A percentile compares a stretch with the other conserved stretches of the same genome.
These are phyloP conservation scores for Microbotryum scabiosae DNA, from an alignment of 1,284 basidiomycete genomes.

Conservation along the genomic window DNA sequence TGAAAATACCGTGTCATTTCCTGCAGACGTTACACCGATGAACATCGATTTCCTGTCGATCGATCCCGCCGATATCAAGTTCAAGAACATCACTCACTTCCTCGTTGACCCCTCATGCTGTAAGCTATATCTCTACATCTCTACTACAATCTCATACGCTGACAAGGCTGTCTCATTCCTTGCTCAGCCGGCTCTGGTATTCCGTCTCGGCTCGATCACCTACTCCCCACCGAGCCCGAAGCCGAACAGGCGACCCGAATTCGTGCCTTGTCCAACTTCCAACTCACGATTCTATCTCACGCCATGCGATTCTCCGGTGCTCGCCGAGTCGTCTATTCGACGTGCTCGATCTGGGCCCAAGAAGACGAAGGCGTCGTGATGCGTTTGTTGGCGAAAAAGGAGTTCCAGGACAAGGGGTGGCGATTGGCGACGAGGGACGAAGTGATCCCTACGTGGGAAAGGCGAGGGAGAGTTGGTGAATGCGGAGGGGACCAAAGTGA, in stretches of 20 bases:
- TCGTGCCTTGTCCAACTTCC: slow-evolving; percentile 73
- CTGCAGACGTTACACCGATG: slow-evolving; percentile 54
- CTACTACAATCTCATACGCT: background rate
- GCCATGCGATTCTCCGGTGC: slow-evolving; percentile 75
- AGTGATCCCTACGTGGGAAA: slow-evolving; percentile 67
- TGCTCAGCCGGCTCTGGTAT: slow-evolving; percentile 36
- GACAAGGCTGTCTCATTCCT: background rate
- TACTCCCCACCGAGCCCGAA: slow-evolving; percentile 36
- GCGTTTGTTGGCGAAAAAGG: slow-evolving; percentile 58
- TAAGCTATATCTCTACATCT: slow-evolving; percentile 8
- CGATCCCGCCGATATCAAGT: slow-evolving; percentile 57
- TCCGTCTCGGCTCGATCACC: slow-evolving; percentile 35
- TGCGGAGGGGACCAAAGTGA: slow-evolving; percentile 36
- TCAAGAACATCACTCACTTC: slow-evolving; percentile 65
- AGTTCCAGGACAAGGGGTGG: slow-evolving; percentile 56
- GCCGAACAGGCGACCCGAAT: slow-evolving; percentile 54
- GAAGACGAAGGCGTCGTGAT: slow-evolving; percentile 84
- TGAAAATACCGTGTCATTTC: too few species aligned
- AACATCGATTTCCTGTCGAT: slow-evolving; percentile 70
- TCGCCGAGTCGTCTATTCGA: slow-evolving; percentile 82
- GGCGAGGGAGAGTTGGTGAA: slow-evolving; percentile 62
- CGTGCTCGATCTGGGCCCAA: slow-evolving; percentile 79
- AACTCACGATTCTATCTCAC: slow-evolving; percentile 86
- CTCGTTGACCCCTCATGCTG: slow-evolving; percentile 81
- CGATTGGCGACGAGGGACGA: slow-evolving; percentile 54